phyloP scores from a whole-genome alignment of 2,329 filamentous ascomycete species.

The Hymenoscyphus salicellus region DNA sequence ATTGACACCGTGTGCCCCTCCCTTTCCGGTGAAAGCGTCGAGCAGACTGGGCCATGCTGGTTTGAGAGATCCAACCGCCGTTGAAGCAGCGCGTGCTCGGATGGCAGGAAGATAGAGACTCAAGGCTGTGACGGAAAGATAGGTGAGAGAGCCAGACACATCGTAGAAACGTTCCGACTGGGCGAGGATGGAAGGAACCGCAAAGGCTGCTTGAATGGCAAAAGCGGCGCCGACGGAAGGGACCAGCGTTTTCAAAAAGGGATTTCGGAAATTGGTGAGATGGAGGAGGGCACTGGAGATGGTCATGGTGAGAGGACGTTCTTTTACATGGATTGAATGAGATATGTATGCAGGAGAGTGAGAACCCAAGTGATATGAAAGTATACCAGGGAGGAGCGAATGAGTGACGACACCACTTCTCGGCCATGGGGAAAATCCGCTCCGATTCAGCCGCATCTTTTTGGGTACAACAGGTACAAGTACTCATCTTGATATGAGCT shows the following conservation, averaged over 20 bases:
- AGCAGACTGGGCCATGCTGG: constrained; percentile 48
- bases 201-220: constrained; percentile 60
- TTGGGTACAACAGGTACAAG: no score
- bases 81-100: constrained; percentile 50
- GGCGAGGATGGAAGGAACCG: constrained; percentile 57
- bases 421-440: neutral
- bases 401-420: neutral
- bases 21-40: constrained; percentile 43
- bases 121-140: constrained; percentile 61
- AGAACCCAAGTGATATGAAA: no score
- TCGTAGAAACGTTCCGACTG: constrained; percentile 68
- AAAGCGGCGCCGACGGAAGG: constrained; percentile 62
- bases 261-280: constrained; percentile 58
- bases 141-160: constrained; percentile 63
- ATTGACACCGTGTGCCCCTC: constrained; percentile 46
- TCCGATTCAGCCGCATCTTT: neutral
- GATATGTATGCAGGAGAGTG: neutral
- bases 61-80: constrained; percentile 39
- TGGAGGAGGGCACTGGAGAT: constrained; percentile 50
- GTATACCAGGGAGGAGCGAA: no score
- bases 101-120: constrained; percentile 60
- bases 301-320: constrained; percentile 22
- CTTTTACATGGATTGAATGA: neutral
- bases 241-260: constrained; percentile 60
- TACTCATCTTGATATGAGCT: no score